Evolutionary conservation across 441 rosid species (phyloP), one percentile per base, ranked within the genome.

Genomic region (Biscutella laevigata): DNA sequence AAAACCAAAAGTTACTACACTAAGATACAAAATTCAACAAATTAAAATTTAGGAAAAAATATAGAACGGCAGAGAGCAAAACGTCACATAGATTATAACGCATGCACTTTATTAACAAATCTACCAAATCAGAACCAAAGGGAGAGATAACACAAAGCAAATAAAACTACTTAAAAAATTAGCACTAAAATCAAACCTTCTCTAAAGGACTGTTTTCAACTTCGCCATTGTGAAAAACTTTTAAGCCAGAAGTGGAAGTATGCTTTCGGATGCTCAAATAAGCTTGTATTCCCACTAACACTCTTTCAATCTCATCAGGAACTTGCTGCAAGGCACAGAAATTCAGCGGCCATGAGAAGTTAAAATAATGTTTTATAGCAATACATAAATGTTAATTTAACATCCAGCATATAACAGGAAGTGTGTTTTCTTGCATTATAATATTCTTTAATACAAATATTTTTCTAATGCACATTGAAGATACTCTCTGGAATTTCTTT

Each of bases 261-360:
- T 79, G 84, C 74, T 72, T 84, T 55, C 96, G 77, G 49, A 94
- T 86, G 86, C 96, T 94, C 80, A 94, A 62, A 72, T 94, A 94
- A 25, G 97, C 97, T 80, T 89, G 78, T 62, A 83, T 64, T 36
- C 99, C 97, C 66, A 61, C 96, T 90, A 94, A 66, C 49, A 94
- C 87, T 53, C 99, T 81, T 62, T 89, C 99, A 63, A 89, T 80
- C 76, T 89, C 99, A 54, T 94, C 97, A 1, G 96, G 95, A 47
- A 81, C 94, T 94, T 94, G 99, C 99, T 94, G 86, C 68, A 76
- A 14, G 47, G 28, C 6, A 20, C 47, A 17, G 29, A 21, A 22
- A 45, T 43, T 20, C 28, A 42, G 15, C 14, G 0, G 19, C 28
- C 5, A 2, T 33, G 11, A 33, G 4, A 41, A n/a, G 25, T 25